Evolutionary conservation across 129 eudicot species (phyloP).

Genomic region (Kitagawia praeruptora): DNA sequence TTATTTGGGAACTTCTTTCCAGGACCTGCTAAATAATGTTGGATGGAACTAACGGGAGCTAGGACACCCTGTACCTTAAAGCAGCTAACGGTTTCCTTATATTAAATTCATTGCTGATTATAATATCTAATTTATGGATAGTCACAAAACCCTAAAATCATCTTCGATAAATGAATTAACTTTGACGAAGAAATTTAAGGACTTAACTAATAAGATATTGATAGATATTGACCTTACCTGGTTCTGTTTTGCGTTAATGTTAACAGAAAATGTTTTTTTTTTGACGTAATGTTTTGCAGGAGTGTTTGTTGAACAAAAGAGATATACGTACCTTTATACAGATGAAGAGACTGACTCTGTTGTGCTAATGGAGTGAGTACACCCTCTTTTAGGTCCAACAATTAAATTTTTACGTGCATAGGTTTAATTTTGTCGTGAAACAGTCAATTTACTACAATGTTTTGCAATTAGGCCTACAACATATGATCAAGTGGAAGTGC

Average conservation of each 20-base stretch:
- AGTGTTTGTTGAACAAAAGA: slow-evolving; percentile 64
- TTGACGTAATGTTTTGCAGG: slow-evolving; percentile 35
- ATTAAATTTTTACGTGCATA: background rate
- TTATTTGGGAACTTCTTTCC: background rate
- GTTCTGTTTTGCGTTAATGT: background rate
- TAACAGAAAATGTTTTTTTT: background rate
- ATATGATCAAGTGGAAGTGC: slow-evolving; percentile 67
- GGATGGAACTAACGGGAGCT: background rate
- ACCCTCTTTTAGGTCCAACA: background rate
- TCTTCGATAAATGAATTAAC: background rate
- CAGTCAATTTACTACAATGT: background rate
- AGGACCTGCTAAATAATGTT: background rate
- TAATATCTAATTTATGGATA: background rate
- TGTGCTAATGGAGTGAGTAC: slow-evolving; percentile 79
- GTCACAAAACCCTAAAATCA: background rate
- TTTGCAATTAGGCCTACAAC: slow-evolving; percentile 56
- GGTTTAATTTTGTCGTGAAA: background rate
- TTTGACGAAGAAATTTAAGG: background rate
- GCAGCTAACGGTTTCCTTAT: background rate
- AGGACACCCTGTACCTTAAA: background rate
- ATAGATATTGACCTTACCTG: background rate
- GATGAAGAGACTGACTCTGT: slow-evolving; percentile 66
- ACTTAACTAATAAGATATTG: background rate
- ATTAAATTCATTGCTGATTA: background rate
- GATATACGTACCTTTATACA: slow-evolving; percentile 58